Evolutionary conservation across 106 monocot genomes (phyloP), one percentile per base, ranked within the genome.

Genomic region (Dioscorea dumetorum): DNA sequence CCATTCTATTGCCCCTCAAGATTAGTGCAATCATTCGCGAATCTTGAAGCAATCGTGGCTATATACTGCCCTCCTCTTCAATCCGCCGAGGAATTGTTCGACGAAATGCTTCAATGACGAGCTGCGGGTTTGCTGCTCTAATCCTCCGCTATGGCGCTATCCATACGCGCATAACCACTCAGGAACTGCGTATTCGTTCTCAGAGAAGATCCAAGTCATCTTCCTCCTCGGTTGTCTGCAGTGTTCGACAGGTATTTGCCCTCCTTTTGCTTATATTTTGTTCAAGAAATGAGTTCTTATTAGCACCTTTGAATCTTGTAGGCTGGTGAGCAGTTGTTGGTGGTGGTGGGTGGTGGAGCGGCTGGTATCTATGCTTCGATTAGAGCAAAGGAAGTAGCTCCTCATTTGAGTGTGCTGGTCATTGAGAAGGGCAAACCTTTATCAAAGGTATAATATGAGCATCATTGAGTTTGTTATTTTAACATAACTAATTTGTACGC

Each of bases 291-390:
- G 54, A 18, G 13, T 54, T 18, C 4, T 54, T 8, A 54, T 15
- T 13, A 54, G 54, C 3, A 54, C 1, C 54, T 54, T 18, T 54
- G 18, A 54, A 54, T 54, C 14, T 70, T 50, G 75, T 58, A 94
- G 94, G 64, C 41, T 50, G 83, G 60, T 66, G 74, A 80, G 51
- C 79, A 78, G 49, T 57, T 84, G 48, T 70, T 99, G 76, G 74
- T 90, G 59, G 89, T 99, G 56, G 85, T 92, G 50, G 97, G 97
- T 48, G 97, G 82, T 68, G 97, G 97, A 15, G 87, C 97, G 21
- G 86, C 97, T 19, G 97, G 97, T 51, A 67, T 99, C 0, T 99
- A 87, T 74, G 97, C 97, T 68, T 89, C 97, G 49, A 78, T 99
- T 64, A 84, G 77, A 77, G 92, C 92, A 22, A 99, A 99, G 66